A percentile compares a stretch with the other conserved stretches of the same genome.
These are phyloP conservation scores for Picochlorum sp. DNA, from an alignment of 139 green algal genomes.

Conservation along the genomic window DNA sequence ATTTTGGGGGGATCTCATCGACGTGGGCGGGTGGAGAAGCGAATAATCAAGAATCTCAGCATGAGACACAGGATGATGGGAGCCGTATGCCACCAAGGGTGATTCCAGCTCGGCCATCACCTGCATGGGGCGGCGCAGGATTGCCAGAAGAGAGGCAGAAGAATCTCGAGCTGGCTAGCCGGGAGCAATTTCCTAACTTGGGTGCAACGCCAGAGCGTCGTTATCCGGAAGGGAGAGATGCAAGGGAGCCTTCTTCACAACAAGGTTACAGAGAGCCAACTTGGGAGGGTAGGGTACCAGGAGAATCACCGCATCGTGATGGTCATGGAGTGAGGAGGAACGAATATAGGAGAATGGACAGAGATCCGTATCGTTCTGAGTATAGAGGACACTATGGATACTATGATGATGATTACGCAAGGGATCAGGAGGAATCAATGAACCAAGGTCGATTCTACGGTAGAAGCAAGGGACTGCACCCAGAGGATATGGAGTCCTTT, in stretches of 20 bases:
- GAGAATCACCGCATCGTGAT: not conserved
- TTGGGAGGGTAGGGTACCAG: not conserved
- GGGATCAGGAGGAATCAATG: too few relatives aligned
- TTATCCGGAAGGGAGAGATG: not conserved
- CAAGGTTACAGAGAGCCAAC: not conserved
- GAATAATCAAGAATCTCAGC: not conserved
- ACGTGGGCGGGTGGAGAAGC: not conserved
- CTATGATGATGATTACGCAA: too few relatives aligned
- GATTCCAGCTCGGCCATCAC: slow-evolving; percentile 19
- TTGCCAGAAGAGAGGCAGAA: slow-evolving; percentile 28
- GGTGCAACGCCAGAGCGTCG: not conserved
- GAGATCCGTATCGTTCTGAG: too few relatives aligned
- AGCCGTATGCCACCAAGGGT: slow-evolving; percentile 11
- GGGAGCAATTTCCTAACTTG: slow-evolving; percentile 29
- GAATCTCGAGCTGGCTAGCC: slow-evolving; percentile 14
- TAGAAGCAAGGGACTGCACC: too few relatives aligned
- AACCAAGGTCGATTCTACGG: too few relatives aligned
- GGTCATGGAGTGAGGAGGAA: not conserved
- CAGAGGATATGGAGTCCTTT: too few relatives aligned
- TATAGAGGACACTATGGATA: too few relatives aligned
- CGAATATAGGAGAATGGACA: too few relatives aligned
- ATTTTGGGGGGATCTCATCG: slow-evolving; percentile 21
- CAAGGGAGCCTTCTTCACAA: not conserved
- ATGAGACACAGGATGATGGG: not conserved
- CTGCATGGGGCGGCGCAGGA: slow-evolving; percentile 28